Conservation (phyloP, 2,329 filamentous ascomycete genomes). For the Clathrospora elynae region DNA sequence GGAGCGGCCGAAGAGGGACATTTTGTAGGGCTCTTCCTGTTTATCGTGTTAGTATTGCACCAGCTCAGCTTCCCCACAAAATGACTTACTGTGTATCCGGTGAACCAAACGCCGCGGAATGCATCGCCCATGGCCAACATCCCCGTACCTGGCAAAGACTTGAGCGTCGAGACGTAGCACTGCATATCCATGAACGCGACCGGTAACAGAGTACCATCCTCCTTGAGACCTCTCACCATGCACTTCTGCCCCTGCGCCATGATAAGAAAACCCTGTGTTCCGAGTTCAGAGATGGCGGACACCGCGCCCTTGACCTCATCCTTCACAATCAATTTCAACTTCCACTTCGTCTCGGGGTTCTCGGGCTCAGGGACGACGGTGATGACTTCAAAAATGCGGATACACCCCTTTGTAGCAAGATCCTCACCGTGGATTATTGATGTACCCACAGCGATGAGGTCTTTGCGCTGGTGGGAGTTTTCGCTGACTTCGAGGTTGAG, state of each 20-base stretch:
- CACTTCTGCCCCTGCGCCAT: conserved; percentile 95
- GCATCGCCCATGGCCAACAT: conserved; percentile 88
- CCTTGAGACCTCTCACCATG: conserved; percentile 94
- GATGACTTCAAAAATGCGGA: conserved; percentile 92
- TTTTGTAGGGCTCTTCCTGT: conserved; percentile 89
- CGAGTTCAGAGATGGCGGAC: conserved; percentile 82
- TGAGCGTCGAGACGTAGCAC: conserved; percentile 85
- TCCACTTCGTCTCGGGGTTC: conserved; percentile 81
- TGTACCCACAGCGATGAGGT: conserved; percentile 83
- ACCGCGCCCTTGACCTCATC: conserved; percentile 94
- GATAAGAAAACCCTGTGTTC: conserved; percentile 84
- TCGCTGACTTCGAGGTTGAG: conserved; percentile 90
- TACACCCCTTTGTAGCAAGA: conserved; percentile 78
- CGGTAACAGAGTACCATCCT: conserved; percentile 88
- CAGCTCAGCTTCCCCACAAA: no score
- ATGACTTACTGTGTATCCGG: conserved; percentile 74
- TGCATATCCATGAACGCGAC: conserved; percentile 99
- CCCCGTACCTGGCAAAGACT: conserved; percentile 80
- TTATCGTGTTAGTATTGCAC: conserved; percentile 15
- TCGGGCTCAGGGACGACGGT: conserved; percentile 88
- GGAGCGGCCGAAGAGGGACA: conserved; percentile 90
- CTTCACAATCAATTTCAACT: conserved; percentile 81
- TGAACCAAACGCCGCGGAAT: conserved; percentile 93
- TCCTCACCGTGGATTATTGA: conserved; percentile 89
- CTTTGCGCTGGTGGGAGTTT: conserved; percentile 81